Evolutionary conservation across 768 basidiomycete genomes (phyloP).

Genomic region (Collybia sordida): DNA sequence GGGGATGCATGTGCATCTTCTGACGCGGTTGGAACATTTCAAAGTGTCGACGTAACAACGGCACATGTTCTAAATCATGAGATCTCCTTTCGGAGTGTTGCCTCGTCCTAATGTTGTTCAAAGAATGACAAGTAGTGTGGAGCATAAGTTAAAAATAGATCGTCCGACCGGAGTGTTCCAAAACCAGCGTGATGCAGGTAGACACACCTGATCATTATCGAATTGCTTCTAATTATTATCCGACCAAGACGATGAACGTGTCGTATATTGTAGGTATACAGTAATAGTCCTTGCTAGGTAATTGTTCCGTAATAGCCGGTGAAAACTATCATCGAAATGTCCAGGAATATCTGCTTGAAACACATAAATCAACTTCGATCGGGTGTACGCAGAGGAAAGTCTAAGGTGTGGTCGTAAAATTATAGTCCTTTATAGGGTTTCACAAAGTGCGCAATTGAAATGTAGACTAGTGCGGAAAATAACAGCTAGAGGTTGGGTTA

Average conservation of each 20-base stretch:
- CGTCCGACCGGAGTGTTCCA: no score
- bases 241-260: conserved; percentile 28
- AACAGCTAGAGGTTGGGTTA: conserved; percentile 40
- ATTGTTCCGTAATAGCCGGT: conserved; percentile 32
- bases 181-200: no score
- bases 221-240: neutral
- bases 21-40: no score
- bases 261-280: conserved; percentile 45
- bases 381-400: conserved; percentile 23
- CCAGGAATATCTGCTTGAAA: conserved; percentile 32
- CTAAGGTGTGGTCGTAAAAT: conserved; percentile 32
- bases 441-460: conserved; percentile 66
- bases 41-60: no score
- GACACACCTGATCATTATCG: neutral
- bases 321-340: conserved; percentile 28
- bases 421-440: conserved; percentile 55
- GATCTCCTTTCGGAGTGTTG: no score
- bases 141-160: no score
- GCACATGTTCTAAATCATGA: no score
- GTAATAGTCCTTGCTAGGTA: conserved; percentile 41
- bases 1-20: no score
- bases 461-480: conserved; percentile 60
- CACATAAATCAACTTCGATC: conserved; percentile 27
- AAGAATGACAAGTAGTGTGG: no score
- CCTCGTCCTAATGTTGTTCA: no score